Base-by-base conservation (phyloP, 768 basidiomycete genomes). In the Suillus ampliporus region DNA sequence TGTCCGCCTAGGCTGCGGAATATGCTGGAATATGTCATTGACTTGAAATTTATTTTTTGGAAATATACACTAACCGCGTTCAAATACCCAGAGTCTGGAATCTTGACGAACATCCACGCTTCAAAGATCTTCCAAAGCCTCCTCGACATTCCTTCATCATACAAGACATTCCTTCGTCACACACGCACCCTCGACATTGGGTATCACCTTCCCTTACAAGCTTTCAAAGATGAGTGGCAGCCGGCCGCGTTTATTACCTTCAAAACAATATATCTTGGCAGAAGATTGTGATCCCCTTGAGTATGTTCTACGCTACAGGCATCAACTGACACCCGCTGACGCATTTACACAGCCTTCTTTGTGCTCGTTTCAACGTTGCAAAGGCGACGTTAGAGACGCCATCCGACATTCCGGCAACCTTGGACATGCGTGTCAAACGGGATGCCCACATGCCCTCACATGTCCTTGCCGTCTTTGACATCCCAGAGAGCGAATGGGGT, bases 381-480 rank as follows among this genome's bases (percentile, higher is more conserved):
- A 72, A 69, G 60, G 62, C 63, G 43, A 57, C 64, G 7, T 62
- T 75, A 38, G 40, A 61, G 5, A 67, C 73, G 2, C 71, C 73
- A 10, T 59, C 68, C 61, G 56, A 67, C 14, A 67, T 84, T 4
- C 85, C 83, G 4, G 62, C 77, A 13, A 79, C 80, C 2, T 76
- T 87, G 61, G 80, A 84, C 64, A 80, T 88, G 74, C 78, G 76
- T 26, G 76, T 86, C 58, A 64, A 79, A 13, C 80, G 77, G 60
- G 77, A 82, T 54, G 78, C 79, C 7, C 78, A 77, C 58, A 73
- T 80, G 65, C 87, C 88, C 43, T 88, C 86, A 4, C 88, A 89
- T 68, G 77, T 84, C 61, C 80, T 89, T 51, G 83, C 84, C 23
- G 77, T 84, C 65, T 74, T 77, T 61, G 74, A 76, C 50, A 71